Evolutionary conservation across 306 rosid species (phyloP), one percentile per base, ranked within the genome.

Genomic region (Clitoria ternatea): DNA sequence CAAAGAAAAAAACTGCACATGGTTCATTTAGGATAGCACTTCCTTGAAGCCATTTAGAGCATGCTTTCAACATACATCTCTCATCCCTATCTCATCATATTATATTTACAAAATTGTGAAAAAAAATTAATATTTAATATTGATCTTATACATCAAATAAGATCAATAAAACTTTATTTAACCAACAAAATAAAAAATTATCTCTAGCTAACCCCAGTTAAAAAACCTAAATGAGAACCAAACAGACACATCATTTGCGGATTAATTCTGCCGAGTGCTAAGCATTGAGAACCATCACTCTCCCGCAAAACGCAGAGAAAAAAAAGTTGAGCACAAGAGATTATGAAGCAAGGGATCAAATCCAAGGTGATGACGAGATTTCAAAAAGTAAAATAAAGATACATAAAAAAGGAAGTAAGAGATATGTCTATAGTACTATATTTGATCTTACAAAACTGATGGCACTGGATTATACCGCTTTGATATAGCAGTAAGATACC

Each of bases 361-460:
- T 29, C 45, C 37, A 49, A 49, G 48, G 20, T 53, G 24, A 23
- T 54, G 7, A 13, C 36, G 26, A 19, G 9, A 54, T 52, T 32
- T 56, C 30, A 11, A 29, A 4, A 50, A 27, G n/a, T n/a, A 17
- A 55, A 39, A 32, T 26, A 35, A 35, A 19, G 4, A 50, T 20
- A 17, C 50, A n/a, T n/a, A 55, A 26, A 52, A 52, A 15, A 12
- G 0, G 4, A 27, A 62, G 11, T 7, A 47, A 6, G n/a, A 35
- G 14, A 67, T 5, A 6, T 9, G 44, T 12, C 48, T 27, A 27
- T 27, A 40, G 66, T 59, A 29, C 45, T 22, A 10, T 40, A 68
- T 40, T 59, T 61, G 49, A 36, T 43, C 44, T 52, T 40, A 72
- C 79, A 80, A 73, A 79, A 66, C 45, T 73, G 66, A 55, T 60